Evolutionary conservation across 495 filamentous ascomycete genomes (phyloP).

Genomic region (Aspergillus wentii): DNA sequence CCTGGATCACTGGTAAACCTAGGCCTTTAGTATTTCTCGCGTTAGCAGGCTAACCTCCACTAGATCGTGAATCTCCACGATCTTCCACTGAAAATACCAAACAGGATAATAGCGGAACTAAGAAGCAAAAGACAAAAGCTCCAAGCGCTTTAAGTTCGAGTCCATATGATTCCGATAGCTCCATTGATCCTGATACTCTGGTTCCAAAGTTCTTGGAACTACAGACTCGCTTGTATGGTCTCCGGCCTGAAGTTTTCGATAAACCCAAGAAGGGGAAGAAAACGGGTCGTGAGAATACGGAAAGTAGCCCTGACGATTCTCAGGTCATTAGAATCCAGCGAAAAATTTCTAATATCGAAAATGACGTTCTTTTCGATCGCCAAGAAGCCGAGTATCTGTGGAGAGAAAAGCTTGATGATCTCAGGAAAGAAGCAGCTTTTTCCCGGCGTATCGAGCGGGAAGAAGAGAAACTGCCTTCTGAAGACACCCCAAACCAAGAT

Average conservation of each 20-base stretch:
- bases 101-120: slow-evolving; percentile 19
- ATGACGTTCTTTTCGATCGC: slow-evolving; percentile 82
- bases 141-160: slow-evolving; percentile 7
- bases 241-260: slow-evolving; percentile 58
- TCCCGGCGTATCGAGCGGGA: slow-evolving; percentile 28
- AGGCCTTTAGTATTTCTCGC: slow-evolving; percentile 12
- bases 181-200: slow-evolving; percentile 66
- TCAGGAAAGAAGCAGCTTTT: slow-evolving; percentile 55
- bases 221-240: slow-evolving; percentile 64
- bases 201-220: slow-evolving; percentile 68
- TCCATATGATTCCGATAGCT: slow-evolving; percentile 47
- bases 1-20: slow-evolving; percentile 41
- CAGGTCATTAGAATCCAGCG: slow-evolving; percentile 58
- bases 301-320: slow-evolving; percentile 28
- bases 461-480: slow-evolving; percentile 12
- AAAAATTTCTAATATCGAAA: slow-evolving; percentile 72
- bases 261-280: slow-evolving; percentile 41
- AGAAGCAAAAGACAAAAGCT: slow-evolving; percentile 25
- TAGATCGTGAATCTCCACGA: slow-evolving; percentile 31
- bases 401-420: slow-evolving; percentile 58
- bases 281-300: slow-evolving; percentile 18
- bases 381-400: slow-evolving; percentile 70
- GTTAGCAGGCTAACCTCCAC: slow-evolving; percentile 20
- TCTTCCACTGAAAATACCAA: slow-evolving; percentile 24
- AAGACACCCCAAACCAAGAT: slow-evolving; percentile 16